Conservation (phyloP, 805 yeast genomes). For the Hanseniaspora guilliermondii region DNA sequence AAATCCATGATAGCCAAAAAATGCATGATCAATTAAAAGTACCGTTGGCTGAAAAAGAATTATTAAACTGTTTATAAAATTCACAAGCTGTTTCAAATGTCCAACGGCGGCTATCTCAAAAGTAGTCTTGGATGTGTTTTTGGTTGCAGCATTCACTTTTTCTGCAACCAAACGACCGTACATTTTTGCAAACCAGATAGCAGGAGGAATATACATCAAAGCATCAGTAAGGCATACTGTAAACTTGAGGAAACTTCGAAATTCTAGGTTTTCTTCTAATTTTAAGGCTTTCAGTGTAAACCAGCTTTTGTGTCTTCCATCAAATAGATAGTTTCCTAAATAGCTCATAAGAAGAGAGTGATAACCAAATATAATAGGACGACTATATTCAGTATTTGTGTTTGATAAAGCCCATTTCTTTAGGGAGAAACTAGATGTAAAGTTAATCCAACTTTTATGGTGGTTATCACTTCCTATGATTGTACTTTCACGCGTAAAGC, state of each 20-base stretch:
- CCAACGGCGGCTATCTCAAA: conserved; percentile 68
- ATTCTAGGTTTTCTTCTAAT: conserved; percentile 53
- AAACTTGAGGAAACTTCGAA: conserved; percentile 76
- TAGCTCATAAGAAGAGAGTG: conserved; percentile 75
- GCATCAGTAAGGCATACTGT: conserved; percentile 69
- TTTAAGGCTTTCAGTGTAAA: conserved; percentile 61
- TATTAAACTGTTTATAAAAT: conserved; percentile 1
- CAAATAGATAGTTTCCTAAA: conserved; percentile 46
- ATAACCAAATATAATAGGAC: conserved; percentile 92
- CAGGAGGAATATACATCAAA: conserved; percentile 65
- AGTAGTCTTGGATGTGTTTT: conserved; percentile 38
- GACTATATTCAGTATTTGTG: conserved; percentile 92
- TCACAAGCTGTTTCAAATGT: conserved; percentile 25
- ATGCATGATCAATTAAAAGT: conserved; percentile 87
- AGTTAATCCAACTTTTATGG: conserved; percentile 95
- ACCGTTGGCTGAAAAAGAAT: conserved; percentile 77
- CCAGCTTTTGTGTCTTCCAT: conserved; percentile 54
- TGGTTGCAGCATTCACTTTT: conserved; percentile 18
- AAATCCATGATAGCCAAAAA: conserved; percentile 87
- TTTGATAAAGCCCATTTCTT: conserved; percentile 68
- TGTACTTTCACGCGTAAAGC: conserved; percentile 59
- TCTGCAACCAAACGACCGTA: conserved; percentile 41
- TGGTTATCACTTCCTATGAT: conserved; percentile 91
- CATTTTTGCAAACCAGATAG: conserved; percentile 56
- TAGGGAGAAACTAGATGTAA: conserved; percentile 65